Base-by-base conservation (phyloP, 768 basidiomycete species). In the Hysterangium stoloniferum region DNA sequence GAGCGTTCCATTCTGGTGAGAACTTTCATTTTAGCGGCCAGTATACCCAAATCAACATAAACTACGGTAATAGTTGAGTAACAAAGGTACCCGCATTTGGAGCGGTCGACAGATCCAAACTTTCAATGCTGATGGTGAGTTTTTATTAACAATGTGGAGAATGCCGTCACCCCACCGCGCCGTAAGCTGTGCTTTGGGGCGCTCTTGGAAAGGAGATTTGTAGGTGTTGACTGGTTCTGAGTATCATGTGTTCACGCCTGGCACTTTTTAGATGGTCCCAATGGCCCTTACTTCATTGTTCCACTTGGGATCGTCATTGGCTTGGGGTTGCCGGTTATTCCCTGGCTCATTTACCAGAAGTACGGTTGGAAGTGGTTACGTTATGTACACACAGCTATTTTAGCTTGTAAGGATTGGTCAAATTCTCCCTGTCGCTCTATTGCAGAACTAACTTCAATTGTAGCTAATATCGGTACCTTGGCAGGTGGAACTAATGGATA, bases 231-330 rank as follows among this genome's bases (percentile, higher is more conserved):
- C 11, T 13, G 4, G 17, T 12, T 3, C 9, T 22, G 22, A 3
- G 11, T 25, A 17, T 17, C 12, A 41, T 4, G 12, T 41, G 13
- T 3, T 2, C 22, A 41, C 40, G 8, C 2, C 22, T 12, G 11
- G 28, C 11, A 17, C 28, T 13, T 41, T 4, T 9, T 12, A 41
- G 40, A 41, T 55, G 72, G 76, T 0, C 68, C 68, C 32, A 61
- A 68, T 28, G 77, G 78, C 0, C 76, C 73, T 9, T 82, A 82
- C 57, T 72, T 76, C 58, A 68, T 77, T 44, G 66, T 82, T 28
- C 79, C 79, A 0, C 62, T 79, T 62, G 66, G 70, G 35, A 60
- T 80, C 48, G 44, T 80, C 22, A 70, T 80, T 52, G 80, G 80
- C 9, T 72, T 77, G 64, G 67, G 67, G 1, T 70, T 72, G 1